Base-by-base conservation (phyloP, 2,329 filamentous ascomycete species). In the Xylaria sp. region DNA sequence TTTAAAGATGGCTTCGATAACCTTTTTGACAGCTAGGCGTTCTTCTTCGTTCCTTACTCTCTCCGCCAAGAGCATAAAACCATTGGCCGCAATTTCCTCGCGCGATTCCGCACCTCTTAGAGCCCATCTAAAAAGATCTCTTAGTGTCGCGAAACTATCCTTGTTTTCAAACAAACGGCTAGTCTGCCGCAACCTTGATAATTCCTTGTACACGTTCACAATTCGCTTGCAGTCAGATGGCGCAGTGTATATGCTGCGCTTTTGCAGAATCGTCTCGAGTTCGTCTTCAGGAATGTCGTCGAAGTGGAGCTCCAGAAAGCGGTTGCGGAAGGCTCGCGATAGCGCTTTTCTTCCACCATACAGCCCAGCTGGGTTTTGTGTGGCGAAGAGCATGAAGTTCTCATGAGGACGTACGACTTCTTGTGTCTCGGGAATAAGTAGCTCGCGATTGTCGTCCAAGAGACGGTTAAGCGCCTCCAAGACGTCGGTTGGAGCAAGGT, bases 261-360 rank as follows among this genome's bases (percentile, higher is more conserved):
- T 90, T 77, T 97, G 93, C 40, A 99, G 79, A 74, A 99, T 99
- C 49, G 90, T 93, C 75, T 97, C 93, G 53, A 99, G 83, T 77
- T 99, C 97, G 71, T 93, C 91, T 77, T 98, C 93, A 0, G 96
- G 96, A 28, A 99, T 99, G 76, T 99, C 97, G 74, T 98, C 96
- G 75, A 97, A 98, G 79, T 99, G 96, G 4, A 99, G 84, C 80
- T 99, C 96, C 3, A 99, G 86, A 76, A 99, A 99, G 76, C 96
- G 89, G 79, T 99, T 99, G 63, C 97, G 90, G 81, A 99, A 99
- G 1, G 96, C 96, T 49, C 97, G 88, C 1, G 96, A 98, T 7
- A 99, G 85, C 0, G 93, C 90, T 78, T 99, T 99, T 74, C 96
- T 88, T 17, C 96, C 96, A 67, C 97, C 97, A 75, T 99, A 99